Evolutionary conservation across 805 yeast species (phyloP), one percentile per base, ranked within the genome.

Genomic region (Suhomyces xylopsoci): DNA sequence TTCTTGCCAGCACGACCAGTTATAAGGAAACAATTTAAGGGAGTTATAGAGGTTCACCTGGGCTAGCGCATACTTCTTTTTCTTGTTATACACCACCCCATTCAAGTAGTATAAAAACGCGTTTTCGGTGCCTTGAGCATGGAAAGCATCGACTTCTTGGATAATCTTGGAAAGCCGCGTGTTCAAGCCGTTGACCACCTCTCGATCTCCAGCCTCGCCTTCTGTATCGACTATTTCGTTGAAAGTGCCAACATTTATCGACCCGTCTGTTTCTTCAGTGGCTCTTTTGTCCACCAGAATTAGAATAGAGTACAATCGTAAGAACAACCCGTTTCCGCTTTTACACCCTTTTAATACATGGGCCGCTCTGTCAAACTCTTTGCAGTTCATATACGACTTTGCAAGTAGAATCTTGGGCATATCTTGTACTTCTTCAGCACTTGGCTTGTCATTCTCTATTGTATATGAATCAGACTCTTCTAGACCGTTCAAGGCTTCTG

Each of bases 1-100:
- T 63, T 93, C 97, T 52, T 80, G 77, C 97, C 97, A 94, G 53
- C 94, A 87, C 51, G 92, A 81, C 99, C 99, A 94, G 66, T 93
- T 93, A 66, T 79, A 88, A 0, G 97, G 96, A 60, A 85, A 90
- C 26, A 78, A 48, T 22, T 78, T 72, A 12, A 93, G 63, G 1
- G 97, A 86, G 46, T 76, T 77, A 28, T 83, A 73, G 30, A 92
- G 77, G 45, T 74, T 73, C 22, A 79, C 74, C 52, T 85, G 83
- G 0, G 97, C 97, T 34, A 73, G 65, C 1, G 71, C 58, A n/a
- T 70, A 69, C 57, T 86, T 83, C 47, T 84, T 83, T 60, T 85
- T 85, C 59, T 82, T 85, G 50, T 83, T 71, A 46, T 85, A 72
- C 1, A 88, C 73, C 14, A 87, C 65, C 1, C 97, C 99, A 51